These are phyloP conservation scores for Polytolypa hystricis DNA, from an alignment of 2,329 filamentous ascomycete species.

Conservation along the genomic window DNA sequence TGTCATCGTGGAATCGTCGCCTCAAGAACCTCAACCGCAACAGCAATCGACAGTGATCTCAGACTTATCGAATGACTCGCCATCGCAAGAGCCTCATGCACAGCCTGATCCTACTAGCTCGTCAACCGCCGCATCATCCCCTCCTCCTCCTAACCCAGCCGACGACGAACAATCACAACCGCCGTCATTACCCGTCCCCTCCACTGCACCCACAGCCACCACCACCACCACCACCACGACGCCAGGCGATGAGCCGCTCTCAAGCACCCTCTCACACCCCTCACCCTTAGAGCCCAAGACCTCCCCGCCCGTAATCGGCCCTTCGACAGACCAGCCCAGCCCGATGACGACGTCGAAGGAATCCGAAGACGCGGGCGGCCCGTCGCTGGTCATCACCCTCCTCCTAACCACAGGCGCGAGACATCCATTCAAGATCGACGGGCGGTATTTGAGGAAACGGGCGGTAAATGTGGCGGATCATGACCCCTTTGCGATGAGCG, in stretches of 20 bases:
- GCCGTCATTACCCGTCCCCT: neutral
- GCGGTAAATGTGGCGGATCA: conserved; percentile 64
- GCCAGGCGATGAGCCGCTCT: neutral
- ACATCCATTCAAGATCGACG: conserved; percentile 83
- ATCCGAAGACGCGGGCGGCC: conserved; percentile 25
- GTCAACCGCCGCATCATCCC: too few species aligned
- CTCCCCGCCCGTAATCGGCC: conserved; percentile 2
- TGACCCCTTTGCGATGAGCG: conserved; percentile 81
- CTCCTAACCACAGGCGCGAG: conserved; percentile 70
- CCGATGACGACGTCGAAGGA: conserved; percentile 19
- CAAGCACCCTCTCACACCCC: too few species aligned
- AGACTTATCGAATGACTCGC: too few species aligned
- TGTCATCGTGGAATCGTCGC: neutral
- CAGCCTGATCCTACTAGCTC: too few species aligned
- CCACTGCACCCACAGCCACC: neutral
- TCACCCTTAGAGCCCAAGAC: too few species aligned
- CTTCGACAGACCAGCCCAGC: conserved; percentile 1
- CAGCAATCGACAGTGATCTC: neutral
- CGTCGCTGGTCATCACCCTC: conserved; percentile 57
- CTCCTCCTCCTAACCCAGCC: too few species aligned
- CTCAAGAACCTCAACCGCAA: neutral
- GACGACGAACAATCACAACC: neutral
- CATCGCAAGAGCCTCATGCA: too few species aligned
- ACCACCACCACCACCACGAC: conserved; percentile 2
- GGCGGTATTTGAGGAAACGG: conserved; percentile 70